Evolutionary conservation across 2,329 filamentous ascomycete species (phyloP).

Genomic region (Cyanodermella asteris): DNA sequence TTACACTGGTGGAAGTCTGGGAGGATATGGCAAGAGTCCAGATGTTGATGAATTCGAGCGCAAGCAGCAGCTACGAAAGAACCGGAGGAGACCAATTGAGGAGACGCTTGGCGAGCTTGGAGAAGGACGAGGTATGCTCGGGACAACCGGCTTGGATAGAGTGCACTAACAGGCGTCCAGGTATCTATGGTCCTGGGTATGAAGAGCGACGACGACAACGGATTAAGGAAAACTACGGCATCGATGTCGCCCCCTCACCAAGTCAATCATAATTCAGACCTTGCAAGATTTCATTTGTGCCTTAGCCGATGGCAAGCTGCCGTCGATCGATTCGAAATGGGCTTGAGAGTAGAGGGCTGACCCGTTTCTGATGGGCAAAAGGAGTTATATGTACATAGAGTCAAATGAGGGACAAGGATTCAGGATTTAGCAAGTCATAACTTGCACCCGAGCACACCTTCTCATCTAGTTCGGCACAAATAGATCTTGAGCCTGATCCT

Average conservation of each 20-base stretch:
- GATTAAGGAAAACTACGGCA: conserved; percentile 69
- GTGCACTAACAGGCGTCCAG: conserved; percentile 22
- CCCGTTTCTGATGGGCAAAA: conserved; percentile 2
- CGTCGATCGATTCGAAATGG: conserved; percentile 71
- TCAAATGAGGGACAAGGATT: conserved; percentile 58
- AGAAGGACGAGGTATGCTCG: conserved; percentile 54
- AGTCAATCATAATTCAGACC: conserved; percentile 1
- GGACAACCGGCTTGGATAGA: neutral
- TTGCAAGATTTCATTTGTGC: conserved; percentile 6
- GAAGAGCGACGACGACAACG: conserved; percentile 63
- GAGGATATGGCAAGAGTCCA: conserved; percentile 31
- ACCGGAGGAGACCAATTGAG: conserved; percentile 50
- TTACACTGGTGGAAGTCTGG: conserved; percentile 41
- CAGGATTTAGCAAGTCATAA: conserved; percentile 39
- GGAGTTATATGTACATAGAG: conserved; percentile 15
- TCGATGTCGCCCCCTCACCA: conserved; percentile 60
- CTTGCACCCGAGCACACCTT: no score
- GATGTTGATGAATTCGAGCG: conserved; percentile 52
- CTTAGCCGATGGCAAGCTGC: conserved; percentile 60
- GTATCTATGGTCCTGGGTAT: conserved; percentile 61
- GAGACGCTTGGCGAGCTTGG: conserved; percentile 66
- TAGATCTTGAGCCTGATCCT: no score
- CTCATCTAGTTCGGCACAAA: no score
- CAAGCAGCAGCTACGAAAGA: conserved; percentile 52
- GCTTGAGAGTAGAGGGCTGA: conserved; percentile 45